A percentile compares a stretch with the other conserved stretches of the same genome.
Conservation (phyloP, 2,329 filamentous ascomycete species). For the Trichophyton rubrum region DNA sequence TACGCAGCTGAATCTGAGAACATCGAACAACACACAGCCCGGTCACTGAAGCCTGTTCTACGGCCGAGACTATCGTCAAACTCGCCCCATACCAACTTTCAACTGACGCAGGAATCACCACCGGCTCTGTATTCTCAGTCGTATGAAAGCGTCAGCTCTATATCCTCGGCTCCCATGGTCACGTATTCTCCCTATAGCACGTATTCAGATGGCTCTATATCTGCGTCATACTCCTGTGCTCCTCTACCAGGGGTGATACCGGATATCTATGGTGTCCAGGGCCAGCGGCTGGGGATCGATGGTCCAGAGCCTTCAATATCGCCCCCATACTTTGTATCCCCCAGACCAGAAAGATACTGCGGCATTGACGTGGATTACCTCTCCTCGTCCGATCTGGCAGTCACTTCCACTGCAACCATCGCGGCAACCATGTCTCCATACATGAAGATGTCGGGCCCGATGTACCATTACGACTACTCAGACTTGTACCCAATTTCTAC, state of each 20-base stretch:
- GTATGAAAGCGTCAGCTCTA: neutral
- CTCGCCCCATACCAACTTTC: slow-evolving; percentile 21
- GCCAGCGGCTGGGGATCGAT: neutral
- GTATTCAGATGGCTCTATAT: neutral
- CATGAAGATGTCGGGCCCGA: neutral
- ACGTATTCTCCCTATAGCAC: neutral
- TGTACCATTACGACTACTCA: neutral
- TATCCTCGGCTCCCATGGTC: neutral
- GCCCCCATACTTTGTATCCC: neutral
- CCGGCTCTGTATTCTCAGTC: neutral
- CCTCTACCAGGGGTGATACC: neutral
- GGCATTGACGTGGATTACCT: neutral
- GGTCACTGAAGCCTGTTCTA: slow-evolving; percentile 26
- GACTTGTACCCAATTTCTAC: neutral
- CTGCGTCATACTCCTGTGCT: neutral
- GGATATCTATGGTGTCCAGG: neutral
- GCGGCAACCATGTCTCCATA: neutral
- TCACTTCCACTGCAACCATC: neutral
- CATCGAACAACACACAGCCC: slow-evolving; percentile 21
- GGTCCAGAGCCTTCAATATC: neutral
- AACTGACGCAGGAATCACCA: neutral
- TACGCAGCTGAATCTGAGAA: neutral
- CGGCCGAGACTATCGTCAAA: slow-evolving; percentile 47
- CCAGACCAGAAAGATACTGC: neutral
- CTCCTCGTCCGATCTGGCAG: neutral